These are phyloP conservation scores for Pholiota adiposa DNA, from an alignment of 1,284 basidiomycete species.

Conservation along the genomic window DNA sequence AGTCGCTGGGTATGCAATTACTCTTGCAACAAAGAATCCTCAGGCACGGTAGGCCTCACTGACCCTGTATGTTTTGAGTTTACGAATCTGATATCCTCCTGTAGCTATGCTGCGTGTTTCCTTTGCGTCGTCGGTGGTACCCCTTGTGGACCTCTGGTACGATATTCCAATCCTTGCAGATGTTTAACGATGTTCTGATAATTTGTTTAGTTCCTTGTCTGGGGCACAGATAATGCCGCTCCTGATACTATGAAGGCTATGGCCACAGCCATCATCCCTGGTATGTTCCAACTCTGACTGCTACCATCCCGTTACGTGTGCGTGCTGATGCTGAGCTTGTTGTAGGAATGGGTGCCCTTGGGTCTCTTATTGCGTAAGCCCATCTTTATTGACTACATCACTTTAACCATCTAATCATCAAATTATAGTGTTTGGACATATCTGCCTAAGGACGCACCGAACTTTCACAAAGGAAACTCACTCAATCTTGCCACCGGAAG, in stretches of 20 bases:
- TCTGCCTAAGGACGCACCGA: slow-evolving; percentile 41
- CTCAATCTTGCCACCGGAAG: slow-evolving; percentile 44
- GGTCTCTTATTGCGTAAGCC: slow-evolving; percentile 44
- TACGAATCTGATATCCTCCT: not conserved
- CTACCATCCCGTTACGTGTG: not conserved
- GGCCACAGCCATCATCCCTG: slow-evolving; percentile 42
- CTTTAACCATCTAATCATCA: too few species aligned
- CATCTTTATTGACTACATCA: too few species aligned
- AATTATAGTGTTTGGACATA: slow-evolving; percentile 45
- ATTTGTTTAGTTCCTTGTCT: slow-evolving; percentile 35
- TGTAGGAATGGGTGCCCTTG: slow-evolving; percentile 42
- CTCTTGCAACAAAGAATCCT: slow-evolving; percentile 39
- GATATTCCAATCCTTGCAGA: not conserved
- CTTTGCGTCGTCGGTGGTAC: slow-evolving; percentile 39
- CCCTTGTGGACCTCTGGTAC: slow-evolving; percentile 37
- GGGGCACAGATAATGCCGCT: slow-evolving; percentile 46
- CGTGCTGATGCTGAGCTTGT: not conserved
- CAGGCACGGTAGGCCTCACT: slow-evolving; percentile 36
- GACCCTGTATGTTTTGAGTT: not conserved
- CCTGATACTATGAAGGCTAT: slow-evolving; percentile 47
- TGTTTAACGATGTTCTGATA: not conserved
- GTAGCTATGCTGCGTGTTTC: slow-evolving; percentile 46
- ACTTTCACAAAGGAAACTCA: slow-evolving; percentile 48
- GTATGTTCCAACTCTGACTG: slow-evolving; percentile 23
- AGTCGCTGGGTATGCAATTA: slow-evolving; percentile 42